Conservation (phyloP, 2,329 filamentous ascomycete species). For the Trichoderma cornu-damae region DNA sequence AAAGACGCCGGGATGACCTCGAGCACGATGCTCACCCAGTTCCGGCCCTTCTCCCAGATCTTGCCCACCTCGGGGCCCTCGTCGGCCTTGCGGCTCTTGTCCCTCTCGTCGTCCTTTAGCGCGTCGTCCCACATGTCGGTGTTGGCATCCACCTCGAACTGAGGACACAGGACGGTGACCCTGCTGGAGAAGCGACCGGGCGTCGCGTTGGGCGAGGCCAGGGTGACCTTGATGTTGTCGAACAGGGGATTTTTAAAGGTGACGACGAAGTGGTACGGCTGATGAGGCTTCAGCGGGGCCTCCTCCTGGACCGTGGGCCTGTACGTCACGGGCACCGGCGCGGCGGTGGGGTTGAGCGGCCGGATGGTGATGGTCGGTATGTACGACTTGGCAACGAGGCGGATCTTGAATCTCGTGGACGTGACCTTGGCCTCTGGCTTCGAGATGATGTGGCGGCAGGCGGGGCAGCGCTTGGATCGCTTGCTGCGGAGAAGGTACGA, state of each 20-base stretch:
- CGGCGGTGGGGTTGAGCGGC: slow-evolving; percentile 46
- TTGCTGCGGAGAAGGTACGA: slow-evolving; percentile 84
- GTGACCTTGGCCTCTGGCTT: slow-evolving; percentile 89
- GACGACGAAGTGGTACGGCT: slow-evolving; percentile 72
- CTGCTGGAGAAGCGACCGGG: slow-evolving; percentile 70
- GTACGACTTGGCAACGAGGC: slow-evolving; percentile 79
- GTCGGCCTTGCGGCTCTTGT: slow-evolving; percentile 39
- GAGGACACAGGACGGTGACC: slow-evolving; percentile 88
- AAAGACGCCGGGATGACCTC: slow-evolving; percentile 71
- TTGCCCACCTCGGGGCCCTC: slow-evolving; percentile 77
- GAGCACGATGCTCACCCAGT: slow-evolving; percentile 91
- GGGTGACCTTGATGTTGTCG: slow-evolving; percentile 77
- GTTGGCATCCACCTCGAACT: slow-evolving; percentile 91
- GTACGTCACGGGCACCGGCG: slow-evolving; percentile 33
- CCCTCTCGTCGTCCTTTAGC: slow-evolving; percentile 51
- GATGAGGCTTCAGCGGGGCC: slow-evolving; percentile 48
- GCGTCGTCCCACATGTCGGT: slow-evolving; percentile 87
- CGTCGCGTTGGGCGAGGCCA: slow-evolving; percentile 76
- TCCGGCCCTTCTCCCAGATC: slow-evolving; percentile 89
- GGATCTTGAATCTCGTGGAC: slow-evolving; percentile 87
- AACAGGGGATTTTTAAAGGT: slow-evolving; percentile 94
- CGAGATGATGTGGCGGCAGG: slow-evolving; percentile 90
- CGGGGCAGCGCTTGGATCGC: slow-evolving; percentile 85
- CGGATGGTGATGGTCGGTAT: slow-evolving; percentile 77
- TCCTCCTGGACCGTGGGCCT: slow-evolving; percentile 31